Evolutionary conservation across 352 stramenopile genomes (phyloP), one percentile per base, ranked within the genome.

Genomic region (Globisporangium mamillatum): DNA sequence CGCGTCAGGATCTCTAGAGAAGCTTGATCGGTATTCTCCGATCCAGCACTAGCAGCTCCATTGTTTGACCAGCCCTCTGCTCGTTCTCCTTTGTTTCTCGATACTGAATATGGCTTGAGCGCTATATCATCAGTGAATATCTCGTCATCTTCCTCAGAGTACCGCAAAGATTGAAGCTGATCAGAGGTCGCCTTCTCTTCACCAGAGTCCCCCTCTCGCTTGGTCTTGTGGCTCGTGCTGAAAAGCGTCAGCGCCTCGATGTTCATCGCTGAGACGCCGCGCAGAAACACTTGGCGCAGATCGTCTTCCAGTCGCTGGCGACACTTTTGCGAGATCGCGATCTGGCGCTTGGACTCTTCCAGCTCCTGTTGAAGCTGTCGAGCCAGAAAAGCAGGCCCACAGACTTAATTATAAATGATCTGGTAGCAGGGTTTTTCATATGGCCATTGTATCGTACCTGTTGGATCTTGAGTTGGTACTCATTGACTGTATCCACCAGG

Each of bases 211-310:
- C 58, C 44, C 12, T 36, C 64, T 24, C 59, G 69, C 32, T 64
- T 54, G 7, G 44, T 46, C 64, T 77, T 76, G 61, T 87, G 81
- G n/a, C 66, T 89, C 7, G 77, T 70, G n/a, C 76, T 81, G 67
- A 91, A 90, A 1, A 86, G 74, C 29, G 71, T 82, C 24, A 91
- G 71, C 9, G 83, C 83, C 58, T 91, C 83, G n/a, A 91, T 88
- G 46, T 91, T 91, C 83, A 91, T 90, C 4, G 81, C 76, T n/a
- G 83, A 91, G 14, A 91, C 80, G 1, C 83, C 83, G 22, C 83
- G 81, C 29, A 91, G 64, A 60, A 91, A 91, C 20, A 91, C 79
- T 59, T 90, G 75, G 9, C 81, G 78, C 16, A 91, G 65, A 60
- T 91, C 77, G 34, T 87, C 80, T 67, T 91, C 83, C 10, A 91